A percentile compares a stretch with the other conserved stretches of the same genome.
Evolutionary conservation across 179 eudicot species (phyloP).

Genomic region (Silene coronaria): DNA sequence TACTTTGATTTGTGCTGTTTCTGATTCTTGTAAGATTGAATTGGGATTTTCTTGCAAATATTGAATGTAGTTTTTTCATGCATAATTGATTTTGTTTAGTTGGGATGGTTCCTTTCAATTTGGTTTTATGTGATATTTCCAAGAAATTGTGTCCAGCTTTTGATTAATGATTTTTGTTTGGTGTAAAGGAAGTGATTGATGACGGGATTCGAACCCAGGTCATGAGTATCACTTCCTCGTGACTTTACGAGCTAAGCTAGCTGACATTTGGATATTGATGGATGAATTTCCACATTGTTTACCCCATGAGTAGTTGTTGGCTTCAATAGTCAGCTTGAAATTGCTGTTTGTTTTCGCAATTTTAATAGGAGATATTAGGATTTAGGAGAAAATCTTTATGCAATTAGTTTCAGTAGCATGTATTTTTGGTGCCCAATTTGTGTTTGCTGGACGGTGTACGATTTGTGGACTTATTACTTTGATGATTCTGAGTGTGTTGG

Average conservation of each 20-base stretch:
- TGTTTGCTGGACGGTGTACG: background rate
- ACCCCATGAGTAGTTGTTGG: background rate
- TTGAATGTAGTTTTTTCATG: background rate
- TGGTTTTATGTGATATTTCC: too few relatives aligned
- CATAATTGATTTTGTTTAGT: background rate
- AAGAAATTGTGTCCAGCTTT: background rate
- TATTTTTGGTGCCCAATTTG: background rate
- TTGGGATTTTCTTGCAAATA: background rate
- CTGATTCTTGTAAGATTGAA: background rate
- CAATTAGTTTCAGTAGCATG: background rate
- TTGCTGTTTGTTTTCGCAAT: background rate
- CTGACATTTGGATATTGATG: background rate
- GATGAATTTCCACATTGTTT: slow-evolving; percentile 3
- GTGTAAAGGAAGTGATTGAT: too few relatives aligned
- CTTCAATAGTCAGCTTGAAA: background rate
- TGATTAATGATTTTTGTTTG: too few relatives aligned
- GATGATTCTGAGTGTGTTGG: background rate
- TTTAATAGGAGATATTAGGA: background rate
- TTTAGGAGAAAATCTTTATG: background rate
- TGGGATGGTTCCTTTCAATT: background rate
- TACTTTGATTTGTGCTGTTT: background rate
- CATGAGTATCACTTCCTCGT: too few relatives aligned
- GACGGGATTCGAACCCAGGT: too few relatives aligned
- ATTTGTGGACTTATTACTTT: background rate
- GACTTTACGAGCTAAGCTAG: too few relatives aligned